Evolutionary conservation across 225 moss, liverwort and hornwort genomes (phyloP), one percentile per base, ranked within the genome.

Genomic region (Asterella californica): DNA sequence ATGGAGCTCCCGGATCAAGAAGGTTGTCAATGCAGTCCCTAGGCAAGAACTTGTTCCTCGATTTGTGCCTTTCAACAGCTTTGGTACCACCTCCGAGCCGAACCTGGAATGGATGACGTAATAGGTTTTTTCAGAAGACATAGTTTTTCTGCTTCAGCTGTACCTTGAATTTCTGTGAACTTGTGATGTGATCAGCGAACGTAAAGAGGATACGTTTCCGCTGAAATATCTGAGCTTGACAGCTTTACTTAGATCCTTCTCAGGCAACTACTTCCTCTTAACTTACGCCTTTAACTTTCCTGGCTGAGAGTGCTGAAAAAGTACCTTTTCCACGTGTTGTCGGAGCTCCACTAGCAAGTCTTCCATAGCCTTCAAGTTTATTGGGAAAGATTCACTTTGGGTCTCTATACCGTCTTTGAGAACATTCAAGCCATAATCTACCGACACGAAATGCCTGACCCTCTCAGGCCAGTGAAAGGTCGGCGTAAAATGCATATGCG

Each of bases 21-120:
- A 99, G 93, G 86, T 89, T 86, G 84, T 99, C 92, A 79, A 99
- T 87, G 64, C 99, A 93, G 83, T 99, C 99, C 62, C 99, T 90
- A 47, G 99, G 93, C 64, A 99, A 81, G 81, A 76, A 90, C 80
- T 99, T 99, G 38, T 92, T 93, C 82, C 93, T 92, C 48, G 86
- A 83, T 87, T 85, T 91, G 82, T 91, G 95, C 75, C 99, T 88
- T 83, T 99, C 91, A 15, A 99, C 91, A 78, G 95, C 93, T 82
- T 92, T 99, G 9, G 78, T 49, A 60, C 95, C 95, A 77, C 99
- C 99, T 83, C 99, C 99, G 29, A 93, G 88, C 73, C 84, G 83
- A 76, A 93, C 91, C 97, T 97, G 85, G 42, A 74, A 70, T 53
- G 38, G 38, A 52, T 10, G 75, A 29, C 5, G 38, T 10, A 37